A percentile compares a stretch with the other conserved stretches of the same genome.
Evolutionary conservation across 805 yeast species (phyloP).

Genomic region (Monosporozyma servazzii): DNA sequence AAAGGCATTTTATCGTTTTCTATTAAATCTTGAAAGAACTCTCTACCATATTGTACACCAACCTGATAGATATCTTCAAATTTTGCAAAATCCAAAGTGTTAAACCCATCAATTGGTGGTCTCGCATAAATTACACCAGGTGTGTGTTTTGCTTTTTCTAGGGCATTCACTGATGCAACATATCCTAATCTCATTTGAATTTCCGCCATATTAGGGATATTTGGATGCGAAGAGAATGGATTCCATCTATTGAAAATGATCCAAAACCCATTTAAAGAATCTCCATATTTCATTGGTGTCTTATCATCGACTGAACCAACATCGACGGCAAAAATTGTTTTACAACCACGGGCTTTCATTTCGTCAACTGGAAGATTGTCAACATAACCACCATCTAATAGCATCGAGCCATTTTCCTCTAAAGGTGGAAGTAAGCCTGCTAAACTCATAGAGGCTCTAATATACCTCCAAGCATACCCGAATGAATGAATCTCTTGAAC

Average conservation of each 20-base stretch:
- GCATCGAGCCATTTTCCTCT: constrained; percentile 83
- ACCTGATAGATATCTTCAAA: constrained; percentile 83
- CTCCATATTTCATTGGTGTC: constrained; percentile 85
- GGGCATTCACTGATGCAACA: constrained; percentile 88
- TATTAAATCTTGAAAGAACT: constrained; percentile 43
- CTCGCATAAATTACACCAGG: constrained; percentile 82
- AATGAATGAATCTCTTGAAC: constrained; percentile 88
- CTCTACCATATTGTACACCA: constrained; percentile 67
- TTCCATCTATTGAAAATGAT: constrained; percentile 79
- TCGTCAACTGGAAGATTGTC: constrained; percentile 89
- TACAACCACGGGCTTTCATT: constrained; percentile 85
- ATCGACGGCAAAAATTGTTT: constrained; percentile 81
- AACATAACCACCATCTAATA: constrained; percentile 91
- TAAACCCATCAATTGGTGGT: constrained; percentile 90
- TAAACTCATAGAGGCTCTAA: constrained; percentile 91
- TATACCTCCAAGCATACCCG: constrained; percentile 93
- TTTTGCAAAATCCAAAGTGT: constrained; percentile 84
- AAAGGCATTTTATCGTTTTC: constrained; percentile 47
- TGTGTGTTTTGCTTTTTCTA: constrained; percentile 75
- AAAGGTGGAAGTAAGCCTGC: constrained; percentile 86
- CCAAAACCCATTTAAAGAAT: constrained; percentile 88
- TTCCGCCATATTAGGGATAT: constrained; percentile 90
- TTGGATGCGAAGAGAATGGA: constrained; percentile 79
- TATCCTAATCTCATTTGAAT: constrained; percentile 88
- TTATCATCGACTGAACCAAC: constrained; percentile 93